Evolutionary conservation across 192 early-diverging fungal species (phyloP).

Genomic region (Helicostylum pulchrum): DNA sequence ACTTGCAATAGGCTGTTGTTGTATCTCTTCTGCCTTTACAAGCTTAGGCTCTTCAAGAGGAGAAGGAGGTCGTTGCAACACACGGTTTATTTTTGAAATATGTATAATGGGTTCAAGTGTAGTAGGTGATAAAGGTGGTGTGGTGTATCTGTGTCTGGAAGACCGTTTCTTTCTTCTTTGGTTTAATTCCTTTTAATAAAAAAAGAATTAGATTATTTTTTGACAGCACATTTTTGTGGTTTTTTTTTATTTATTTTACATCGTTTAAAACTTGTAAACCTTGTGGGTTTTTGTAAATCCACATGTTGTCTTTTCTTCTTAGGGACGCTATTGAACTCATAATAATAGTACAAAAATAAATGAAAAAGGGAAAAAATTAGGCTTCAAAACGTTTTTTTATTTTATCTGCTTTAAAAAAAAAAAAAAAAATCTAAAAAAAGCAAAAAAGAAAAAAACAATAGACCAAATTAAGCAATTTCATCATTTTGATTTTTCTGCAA

Average conservation of each 20-base stretch:
- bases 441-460: background rate
- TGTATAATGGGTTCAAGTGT: no score
- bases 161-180: slow-evolving; percentile 6
- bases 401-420: background rate
- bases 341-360: background rate
- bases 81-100: no score
- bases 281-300: slow-evolving; percentile 14
- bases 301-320: slow-evolving; percentile 1
- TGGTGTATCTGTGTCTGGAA: background rate
- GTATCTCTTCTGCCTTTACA: no score
- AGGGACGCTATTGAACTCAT: background rate
- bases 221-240: no score
- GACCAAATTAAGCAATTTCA: background rate
- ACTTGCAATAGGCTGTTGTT: no score
- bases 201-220: background rate
- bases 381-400: no score
- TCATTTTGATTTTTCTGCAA: slow-evolving; percentile 2
- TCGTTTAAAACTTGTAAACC: slow-evolving; percentile 1
- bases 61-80: no score
- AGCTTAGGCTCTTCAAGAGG: no score
- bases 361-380: background rate
- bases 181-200: background rate
- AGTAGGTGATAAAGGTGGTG: background rate
- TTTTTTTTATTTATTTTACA: no score
- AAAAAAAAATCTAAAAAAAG: background rate